Evolutionary conservation across 345 rosid species (phyloP), one percentile per base, ranked within the genome.

Genomic region (Litchi chinensis): DNA sequence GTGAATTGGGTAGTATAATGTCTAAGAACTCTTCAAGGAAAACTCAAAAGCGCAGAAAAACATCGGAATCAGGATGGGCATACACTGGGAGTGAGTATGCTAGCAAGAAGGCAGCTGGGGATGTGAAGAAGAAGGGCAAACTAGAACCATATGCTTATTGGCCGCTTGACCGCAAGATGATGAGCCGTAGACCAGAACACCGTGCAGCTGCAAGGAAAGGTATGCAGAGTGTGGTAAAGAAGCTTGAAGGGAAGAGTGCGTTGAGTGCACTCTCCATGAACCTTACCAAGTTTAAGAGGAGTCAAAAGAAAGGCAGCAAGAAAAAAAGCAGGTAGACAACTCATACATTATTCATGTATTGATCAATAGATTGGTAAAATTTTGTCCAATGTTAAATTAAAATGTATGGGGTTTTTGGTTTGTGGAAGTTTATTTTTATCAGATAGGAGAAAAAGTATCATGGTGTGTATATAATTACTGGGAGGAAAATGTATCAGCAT

Each of bases 151-250:
- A 93, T 78, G 99, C 99, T 0, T 96, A 94, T 77, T 96, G 99
- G 99, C 98, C 99, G 3, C 91, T 96, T 9, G 98, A 96, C 79
- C 90, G 98, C 10, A 96, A 94, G 89, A 93, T 96, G 98, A 92
- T 94, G 93, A 94, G 98, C 81, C 90, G 92, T 57, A 90, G 95
- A 77, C 93, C 98, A 1, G 92, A 94, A 79, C 98, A 94, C 73
- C 87, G 90, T 56, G 97, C 94, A 11, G 91, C 95, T 43, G 99
- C 99, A 0, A 82, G 93, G 67, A 91, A 87, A 81, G 99, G 99
- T 13, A 94, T 96, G 95, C 83, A 91, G 3, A 91, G 98, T 37
- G 97, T 90, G 26, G 97, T 93, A 21, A 91, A 86, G 77, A 91
- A 73, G 44, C 88, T 94, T 15, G 97, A 94, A 84, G 98, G 97